These are phyloP conservation scores for Lepidium didymum DNA, from an alignment of 345 rosid species.

Conservation along the genomic window DNA sequence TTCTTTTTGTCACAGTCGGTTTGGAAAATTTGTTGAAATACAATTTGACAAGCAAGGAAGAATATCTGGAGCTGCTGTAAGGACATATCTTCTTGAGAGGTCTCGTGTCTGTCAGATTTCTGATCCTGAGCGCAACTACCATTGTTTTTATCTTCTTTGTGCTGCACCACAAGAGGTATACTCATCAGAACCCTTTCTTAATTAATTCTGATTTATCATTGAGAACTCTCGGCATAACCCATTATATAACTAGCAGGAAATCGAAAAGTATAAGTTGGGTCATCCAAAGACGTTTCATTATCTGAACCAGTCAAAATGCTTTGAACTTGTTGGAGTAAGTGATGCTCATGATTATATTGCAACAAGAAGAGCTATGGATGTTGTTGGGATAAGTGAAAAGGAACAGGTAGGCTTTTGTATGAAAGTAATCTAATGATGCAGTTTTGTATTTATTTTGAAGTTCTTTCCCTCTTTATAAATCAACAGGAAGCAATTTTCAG, in stretches of 20 bases:
- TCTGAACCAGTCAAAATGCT: conserved; percentile 81
- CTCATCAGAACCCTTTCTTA: background rate
- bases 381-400: conserved; percentile 79
- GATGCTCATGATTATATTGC: conserved; percentile 93
- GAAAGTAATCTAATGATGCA: background rate
- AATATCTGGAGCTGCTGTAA: conserved; percentile 93
- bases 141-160: conserved; percentile 94
- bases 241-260: conserved; percentile 43
- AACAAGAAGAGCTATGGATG: conserved; percentile 88
- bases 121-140: conserved; percentile 86
- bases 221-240: conserved; percentile 2
- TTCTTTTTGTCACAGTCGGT: conserved; percentile 53
- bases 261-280: conserved; percentile 72
- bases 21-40: conserved; percentile 94
- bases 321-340: conserved; percentile 72
- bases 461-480: background rate
- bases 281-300: conserved; percentile 71
- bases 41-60: conserved; percentile 95
- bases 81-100: conserved; percentile 90
- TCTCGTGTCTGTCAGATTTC: conserved; percentile 93
- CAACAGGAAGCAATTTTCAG: conserved; percentile 86
- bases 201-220: background rate
- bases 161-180: conserved; percentile 89
- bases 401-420: conserved; percentile 54
- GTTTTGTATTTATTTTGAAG: background rate